Evolutionary conservation across 352 stramenopile genomes (phyloP), one percentile per base, ranked within the genome.

Genomic region (Globisporangium splendens): DNA sequence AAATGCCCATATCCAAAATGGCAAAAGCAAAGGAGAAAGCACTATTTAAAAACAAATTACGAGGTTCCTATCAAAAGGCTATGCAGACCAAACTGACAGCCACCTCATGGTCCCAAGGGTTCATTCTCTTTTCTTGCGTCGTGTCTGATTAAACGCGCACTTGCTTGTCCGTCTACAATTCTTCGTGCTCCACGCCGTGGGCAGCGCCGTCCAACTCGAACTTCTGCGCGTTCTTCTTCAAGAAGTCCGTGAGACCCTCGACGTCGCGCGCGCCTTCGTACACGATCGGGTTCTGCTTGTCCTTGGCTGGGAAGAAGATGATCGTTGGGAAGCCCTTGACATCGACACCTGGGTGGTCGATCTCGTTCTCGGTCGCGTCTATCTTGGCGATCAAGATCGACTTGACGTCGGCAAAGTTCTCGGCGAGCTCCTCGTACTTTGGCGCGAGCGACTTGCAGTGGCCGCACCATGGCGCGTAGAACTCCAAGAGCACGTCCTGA

Each of bases 341-440:
- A 39, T 96, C 78, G 31, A 98, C 86, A 35, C 81, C 80, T 6
- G 82, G 64, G 72, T 95, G 72, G 77, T 98, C 93, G 31, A 98
- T 80, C 72, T 98, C 95, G 77, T 98, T 98, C 53, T 91, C 91
- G 3, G 93, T 98, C 38, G 91, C 80, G 68, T 98, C 95, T 70
- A 98, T 98, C 89, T 98, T 98, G 62, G 84, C 93, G 65, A 98
- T 97, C 43, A 98, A 59, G 44, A 98, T 88, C 63, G 80, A 93
- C 61, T 97, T 85, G 33, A 96, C 88, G 54, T 96, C 79, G 2
- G 83, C 77, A 59, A 96, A 97, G 50, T 77, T 83, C 69, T 94
- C 84, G 21, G 84, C 90, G 53, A 97, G 74, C 71, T 96, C 88
- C 62, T 96, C 88, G 71, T 95, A 97, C 70, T 89, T 91, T 47